A percentile compares a stretch with the other conserved stretches of the same genome.
These are phyloP conservation scores for Nicotiana benthamiana DNA, from an alignment of 257 asterid genomes.

Conservation along the genomic window DNA sequence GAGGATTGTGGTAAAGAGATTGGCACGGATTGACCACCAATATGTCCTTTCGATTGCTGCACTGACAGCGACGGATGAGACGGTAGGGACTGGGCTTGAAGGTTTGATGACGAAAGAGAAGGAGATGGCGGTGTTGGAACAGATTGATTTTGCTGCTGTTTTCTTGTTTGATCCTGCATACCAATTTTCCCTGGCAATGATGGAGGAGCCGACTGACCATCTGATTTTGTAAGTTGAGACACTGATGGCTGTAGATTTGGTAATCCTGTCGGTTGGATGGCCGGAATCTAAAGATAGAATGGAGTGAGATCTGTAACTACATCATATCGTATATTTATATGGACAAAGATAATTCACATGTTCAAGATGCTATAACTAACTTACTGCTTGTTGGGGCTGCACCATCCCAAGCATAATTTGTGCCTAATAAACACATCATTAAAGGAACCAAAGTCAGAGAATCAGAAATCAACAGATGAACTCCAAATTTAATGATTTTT, in stretches of 20 bases:
- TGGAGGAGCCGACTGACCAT: conserved; percentile 39
- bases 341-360: conserved; percentile 3
- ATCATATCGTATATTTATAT: conserved; percentile 12
- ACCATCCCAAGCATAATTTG: conserved; percentile 99
- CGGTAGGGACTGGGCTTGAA: conserved; percentile 42
- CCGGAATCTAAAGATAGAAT: conserved; percentile 33
- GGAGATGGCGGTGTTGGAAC: conserved; percentile 30
- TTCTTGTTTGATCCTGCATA: conserved; percentile 54
- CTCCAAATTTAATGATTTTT: neutral
- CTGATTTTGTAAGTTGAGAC: conserved; percentile 37
- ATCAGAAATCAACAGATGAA: conserved; percentile 3
- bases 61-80: conserved; percentile 42
- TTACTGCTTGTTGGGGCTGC: conserved; percentile 71
- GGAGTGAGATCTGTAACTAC: conserved; percentile 1
- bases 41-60: conserved; percentile 52
- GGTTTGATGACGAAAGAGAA: conserved; percentile 38
- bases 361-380: conserved; percentile 11
- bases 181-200: conserved; percentile 40
- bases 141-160: conserved; percentile 52
- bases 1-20: conserved; percentile 47
- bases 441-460: conserved; percentile 13
- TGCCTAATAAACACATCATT: conserved; percentile 43
- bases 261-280: conserved; percentile 38
- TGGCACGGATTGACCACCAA: conserved; percentile 40
- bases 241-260: conserved; percentile 51